Evolutionary conservation across 371 early-diverging fungal species (phyloP), one percentile per base, ranked within the genome.

Genomic region (Actinomucor elegans): DNA sequence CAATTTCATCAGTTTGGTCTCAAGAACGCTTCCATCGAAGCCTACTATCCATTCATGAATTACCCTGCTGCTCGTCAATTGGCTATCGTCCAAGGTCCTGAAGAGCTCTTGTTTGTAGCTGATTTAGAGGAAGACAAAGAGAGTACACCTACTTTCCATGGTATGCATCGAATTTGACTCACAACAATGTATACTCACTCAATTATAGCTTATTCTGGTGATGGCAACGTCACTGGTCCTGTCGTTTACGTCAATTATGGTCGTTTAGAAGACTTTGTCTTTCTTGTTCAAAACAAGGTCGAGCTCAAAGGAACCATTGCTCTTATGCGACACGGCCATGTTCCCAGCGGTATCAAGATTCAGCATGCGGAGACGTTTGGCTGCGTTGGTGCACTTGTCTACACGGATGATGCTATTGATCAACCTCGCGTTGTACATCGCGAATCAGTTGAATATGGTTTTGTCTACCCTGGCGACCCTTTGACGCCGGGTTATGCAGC

Each of bases 161-260:
- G 61, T 47, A 46, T 48, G 18, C 11, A 32, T 4, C 21, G n/a
- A 27, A 4, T 12, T 37, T 28, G 2, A 43, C 14, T 42, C n/a
- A 11, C 8, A 15, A 14, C 11, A 20, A 45, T 29, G 12, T 21
- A 8, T 18, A 17, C 21, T 17, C 18, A 27, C 17, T 28, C 1
- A 17, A 36, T 17, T 11, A 29, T 33, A 58, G 61, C 81, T 24
- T 84, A 82, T 55, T 80, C 86, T 31, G 82, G 81, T 28, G 63
- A 71, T 38, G 89, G 89, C 20, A 80, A 77, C 55, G 84, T 79
- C 9, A 77, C 76, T 4, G 87, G 80, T 6, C 73, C 69, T 28
- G 62, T 88, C 3, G 77, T 88, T 6, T 88, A 87, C 59, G 87
- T 81, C 23, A 81, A 86, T 53, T 88, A 82, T 53, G 87, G 88